These are phyloP conservation scores for Populus pruinosa DNA, from an alignment of 345 rosid genomes.

Conservation along the genomic window DNA sequence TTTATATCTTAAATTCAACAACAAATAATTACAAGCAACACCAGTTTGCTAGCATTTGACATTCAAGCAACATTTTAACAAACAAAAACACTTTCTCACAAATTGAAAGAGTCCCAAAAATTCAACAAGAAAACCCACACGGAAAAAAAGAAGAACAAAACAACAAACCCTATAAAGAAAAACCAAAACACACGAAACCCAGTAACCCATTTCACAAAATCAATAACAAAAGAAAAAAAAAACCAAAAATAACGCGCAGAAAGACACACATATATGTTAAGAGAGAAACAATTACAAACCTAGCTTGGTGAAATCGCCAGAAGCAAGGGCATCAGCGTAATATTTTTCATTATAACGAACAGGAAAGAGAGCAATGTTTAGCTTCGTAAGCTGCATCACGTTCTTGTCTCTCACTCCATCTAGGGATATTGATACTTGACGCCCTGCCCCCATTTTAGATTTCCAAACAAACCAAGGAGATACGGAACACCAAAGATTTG, in stretches of 20 bases:
- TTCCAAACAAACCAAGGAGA: not conserved
- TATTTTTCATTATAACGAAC: constrained; percentile 93
- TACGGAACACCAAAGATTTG: not conserved
- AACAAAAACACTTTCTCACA: not conserved
- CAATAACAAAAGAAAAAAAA: not conserved
- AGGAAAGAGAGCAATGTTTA: constrained; percentile 85
- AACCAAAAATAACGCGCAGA: not conserved
- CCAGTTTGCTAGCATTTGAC: not conserved
- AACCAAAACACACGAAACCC: not conserved
- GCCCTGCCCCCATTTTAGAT: constrained; percentile 65
- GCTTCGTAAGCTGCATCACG: constrained; percentile 94
- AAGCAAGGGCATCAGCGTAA: constrained; percentile 76
- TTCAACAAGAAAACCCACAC: not conserved
- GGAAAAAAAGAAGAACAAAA: not conserved
- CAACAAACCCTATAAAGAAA: not conserved
- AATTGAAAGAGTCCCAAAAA: not conserved
- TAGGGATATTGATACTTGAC: constrained; percentile 69
- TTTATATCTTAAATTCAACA: not conserved
- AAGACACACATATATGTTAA: not conserved
- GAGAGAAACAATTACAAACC: constrained; percentile 37
- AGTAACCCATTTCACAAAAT: not conserved
- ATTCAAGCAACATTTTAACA: not conserved
- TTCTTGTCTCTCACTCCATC: constrained; percentile 97
- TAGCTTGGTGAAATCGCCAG: constrained; percentile 88
- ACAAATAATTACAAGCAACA: not conserved